A percentile compares a stretch with the other conserved stretches of the same genome.
phyloP scores from a whole-genome alignment of 495 filamentous ascomycete genomes.

The Zalerion maritima region DNA sequence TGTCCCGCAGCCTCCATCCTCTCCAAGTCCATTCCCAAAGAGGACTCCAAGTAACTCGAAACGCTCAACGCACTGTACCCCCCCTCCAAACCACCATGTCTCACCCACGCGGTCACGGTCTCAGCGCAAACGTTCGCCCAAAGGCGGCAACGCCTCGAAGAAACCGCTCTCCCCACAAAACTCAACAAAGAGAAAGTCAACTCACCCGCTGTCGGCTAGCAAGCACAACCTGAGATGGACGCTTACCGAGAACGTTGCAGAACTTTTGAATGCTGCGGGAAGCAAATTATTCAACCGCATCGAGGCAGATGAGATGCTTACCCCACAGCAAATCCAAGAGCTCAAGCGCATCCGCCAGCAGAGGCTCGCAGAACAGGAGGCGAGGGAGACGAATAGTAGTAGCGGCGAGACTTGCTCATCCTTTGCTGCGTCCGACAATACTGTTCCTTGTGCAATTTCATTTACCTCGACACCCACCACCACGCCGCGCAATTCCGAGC shows the following conservation, averaged over 20 bases:
- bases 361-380: too few relatives aligned
- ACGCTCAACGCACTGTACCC: too few relatives aligned
- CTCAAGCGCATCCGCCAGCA: too few relatives aligned
- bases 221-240: constrained; percentile 25
- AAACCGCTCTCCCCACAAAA: constrained; percentile 8
- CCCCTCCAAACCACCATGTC: constrained; percentile 3
- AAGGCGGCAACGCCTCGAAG: constrained; percentile 5
- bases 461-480: too few relatives aligned
- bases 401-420: too few relatives aligned
- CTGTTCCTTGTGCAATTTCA: too few relatives aligned
- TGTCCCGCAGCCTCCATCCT: constrained; percentile 7
- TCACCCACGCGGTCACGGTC: constrained; percentile 1
- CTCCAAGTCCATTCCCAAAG: constrained; percentile 1
- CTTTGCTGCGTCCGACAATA: too few relatives aligned
- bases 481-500: too few relatives aligned
- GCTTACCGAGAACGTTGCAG: constrained; percentile 32
- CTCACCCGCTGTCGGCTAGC: constrained; percentile 7
- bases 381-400: too few relatives aligned
- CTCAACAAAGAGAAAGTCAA: constrained; percentile 14
- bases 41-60: too few relatives aligned
- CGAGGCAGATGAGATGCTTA: constrained; percentile 40
- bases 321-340: constrained; percentile 23
- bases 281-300: constrained; percentile 27
- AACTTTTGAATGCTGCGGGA: constrained; percentile 25
- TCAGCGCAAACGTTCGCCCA: constrained; percentile 7